Conservation (phyloP, 1,284 basidiomycete genomes). For the Thelephora terrestris region DNA sequence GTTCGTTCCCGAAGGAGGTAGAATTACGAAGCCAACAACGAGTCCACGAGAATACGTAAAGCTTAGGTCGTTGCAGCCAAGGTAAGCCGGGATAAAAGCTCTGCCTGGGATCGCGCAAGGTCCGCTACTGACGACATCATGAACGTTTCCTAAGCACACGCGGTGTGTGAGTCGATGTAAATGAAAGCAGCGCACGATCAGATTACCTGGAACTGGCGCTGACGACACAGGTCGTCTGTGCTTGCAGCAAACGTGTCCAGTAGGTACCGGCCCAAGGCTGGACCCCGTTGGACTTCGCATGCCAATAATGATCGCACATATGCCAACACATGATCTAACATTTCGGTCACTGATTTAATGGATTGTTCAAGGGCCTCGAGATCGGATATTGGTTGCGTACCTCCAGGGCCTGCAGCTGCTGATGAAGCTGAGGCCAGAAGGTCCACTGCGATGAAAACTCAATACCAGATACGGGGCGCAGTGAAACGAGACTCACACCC, state of each 20-base stretch:
- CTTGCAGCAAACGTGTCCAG: slow-evolving; percentile 80
- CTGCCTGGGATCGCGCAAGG: slow-evolving; percentile 89
- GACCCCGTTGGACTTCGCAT: slow-evolving; percentile 76
- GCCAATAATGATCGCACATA: slow-evolving; percentile 82
- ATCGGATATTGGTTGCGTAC: slow-evolving; percentile 44
- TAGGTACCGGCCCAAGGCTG: slow-evolving; percentile 84
- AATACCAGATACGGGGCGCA: neutral
- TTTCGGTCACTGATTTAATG: slow-evolving; percentile 58
- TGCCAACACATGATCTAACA: slow-evolving; percentile 78
- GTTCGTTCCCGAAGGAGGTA: slow-evolving; percentile 4
- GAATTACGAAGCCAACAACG: neutral
- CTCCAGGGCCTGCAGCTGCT: slow-evolving; percentile 34
- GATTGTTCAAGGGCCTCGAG: slow-evolving; percentile 65
- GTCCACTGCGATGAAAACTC: slow-evolving; percentile 51
- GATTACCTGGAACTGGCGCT: slow-evolving; percentile 64
- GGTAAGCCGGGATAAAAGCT: slow-evolving; percentile 84
- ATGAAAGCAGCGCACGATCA: slow-evolving; percentile 2
- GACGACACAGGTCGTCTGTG: slow-evolving; percentile 59
- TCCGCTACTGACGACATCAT: slow-evolving; percentile 96
- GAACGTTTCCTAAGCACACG: slow-evolving; percentile 62
- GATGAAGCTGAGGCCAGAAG: slow-evolving; percentile 45
- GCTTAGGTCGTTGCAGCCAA: slow-evolving; percentile 40
- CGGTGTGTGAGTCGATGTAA: neutral
- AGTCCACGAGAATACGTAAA: neutral
- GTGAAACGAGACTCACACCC: slow-evolving; percentile 53